Base-by-base conservation (phyloP, 2,329 filamentous ascomycete species). In the Remersonia thermophila region DNA sequence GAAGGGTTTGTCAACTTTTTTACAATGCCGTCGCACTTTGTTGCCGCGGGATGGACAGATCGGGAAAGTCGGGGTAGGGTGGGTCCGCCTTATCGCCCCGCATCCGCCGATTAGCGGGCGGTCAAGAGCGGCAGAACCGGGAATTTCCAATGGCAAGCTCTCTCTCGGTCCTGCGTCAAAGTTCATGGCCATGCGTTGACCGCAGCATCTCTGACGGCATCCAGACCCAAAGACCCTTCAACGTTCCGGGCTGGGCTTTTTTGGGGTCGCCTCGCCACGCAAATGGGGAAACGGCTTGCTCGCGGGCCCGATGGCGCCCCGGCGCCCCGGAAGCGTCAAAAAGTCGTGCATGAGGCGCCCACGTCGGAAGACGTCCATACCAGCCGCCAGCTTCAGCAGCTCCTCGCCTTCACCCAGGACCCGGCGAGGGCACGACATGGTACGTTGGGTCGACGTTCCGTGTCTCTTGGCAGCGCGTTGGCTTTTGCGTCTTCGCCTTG, bases 341-440 rank as follows among this genome's bases (percentile, higher is more conserved):
- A 71, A 52, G 58, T 69, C n/a, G 59, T 65, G 4, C 68, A 74
- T 44, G 67, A 75, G 39, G 56, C 66, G 2, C 69, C 73, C 11
- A 69, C 72, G 2, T 69, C 67, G 9, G 75, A 80, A 45, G 71
- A 79, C 27, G 66, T 83, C 32, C 60, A 66, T 33, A 74, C 74
- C 27, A 68, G 70, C 44, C 67, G 73, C 35, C 80, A 91, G 52
- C 65, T 91, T 41, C 71, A 71, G 50, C 67, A 76, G 41, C 65
- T 85, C 30, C 66, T 91, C 28, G 59, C 66, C 37, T 86, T 86
- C 51, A 69, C 81, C 46, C 80, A 85, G 57, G 77, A 85, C 55
- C 59, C 75, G 55, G 62, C 66, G 51, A 66, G 73, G 57, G 67
- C 79, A 50, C 72, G 80, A 54, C 80, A 81, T 59, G 79, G 71